Evolutionary conservation across 2,329 filamentous ascomycete species (phyloP).

Genomic region (Venturia effusa): DNA sequence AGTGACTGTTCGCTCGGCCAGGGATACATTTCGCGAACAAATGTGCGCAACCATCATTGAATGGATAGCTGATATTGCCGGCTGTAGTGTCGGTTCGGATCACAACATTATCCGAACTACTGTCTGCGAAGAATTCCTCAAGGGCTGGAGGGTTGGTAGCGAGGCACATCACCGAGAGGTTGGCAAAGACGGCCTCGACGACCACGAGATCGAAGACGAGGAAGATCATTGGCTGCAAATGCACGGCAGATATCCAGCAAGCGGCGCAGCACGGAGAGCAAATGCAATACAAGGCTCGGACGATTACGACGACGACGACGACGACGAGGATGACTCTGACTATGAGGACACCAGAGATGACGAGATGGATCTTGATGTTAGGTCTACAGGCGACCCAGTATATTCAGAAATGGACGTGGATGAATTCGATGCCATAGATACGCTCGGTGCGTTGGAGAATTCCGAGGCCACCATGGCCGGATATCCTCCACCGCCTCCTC

Average conservation of each 20-base stretch:
- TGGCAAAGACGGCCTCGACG: slow-evolving; percentile 68
- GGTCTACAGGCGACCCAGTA: not conserved
- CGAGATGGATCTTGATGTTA: slow-evolving; percentile 19
- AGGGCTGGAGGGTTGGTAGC: slow-evolving; percentile 79
- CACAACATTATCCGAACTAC: slow-evolving; percentile 66
- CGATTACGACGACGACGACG: slow-evolving; percentile 21
- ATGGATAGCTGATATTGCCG: slow-evolving; percentile 88
- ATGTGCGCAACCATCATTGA: slow-evolving; percentile 98
- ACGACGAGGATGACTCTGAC: slow-evolving; percentile 25
- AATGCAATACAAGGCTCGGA: slow-evolving; percentile 32
- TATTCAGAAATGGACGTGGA: slow-evolving; percentile 36
- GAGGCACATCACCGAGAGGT: slow-evolving; percentile 68
- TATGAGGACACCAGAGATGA: slow-evolving; percentile 16
- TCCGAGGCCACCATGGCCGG: slow-evolving; percentile 70
- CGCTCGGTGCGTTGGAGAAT: slow-evolving; percentile 60
- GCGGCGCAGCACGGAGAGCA: not conserved
- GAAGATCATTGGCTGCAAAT: slow-evolving; percentile 16
- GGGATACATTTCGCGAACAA: slow-evolving; percentile 93
- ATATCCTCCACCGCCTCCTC: slow-evolving; percentile 58
- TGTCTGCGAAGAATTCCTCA: slow-evolving; percentile 85
- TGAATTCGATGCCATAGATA: slow-evolving; percentile 45
- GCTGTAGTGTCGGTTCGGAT: slow-evolving; percentile 75
- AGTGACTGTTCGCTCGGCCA: slow-evolving; percentile 82
- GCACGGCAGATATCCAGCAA: slow-evolving; percentile 8
- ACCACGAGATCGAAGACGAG: slow-evolving; percentile 58